A percentile compares a stretch with the other conserved stretches of the same genome.
Conservation (phyloP, 2,329 filamentous ascomycete genomes). For the Aureobasidium sp. region DNA sequence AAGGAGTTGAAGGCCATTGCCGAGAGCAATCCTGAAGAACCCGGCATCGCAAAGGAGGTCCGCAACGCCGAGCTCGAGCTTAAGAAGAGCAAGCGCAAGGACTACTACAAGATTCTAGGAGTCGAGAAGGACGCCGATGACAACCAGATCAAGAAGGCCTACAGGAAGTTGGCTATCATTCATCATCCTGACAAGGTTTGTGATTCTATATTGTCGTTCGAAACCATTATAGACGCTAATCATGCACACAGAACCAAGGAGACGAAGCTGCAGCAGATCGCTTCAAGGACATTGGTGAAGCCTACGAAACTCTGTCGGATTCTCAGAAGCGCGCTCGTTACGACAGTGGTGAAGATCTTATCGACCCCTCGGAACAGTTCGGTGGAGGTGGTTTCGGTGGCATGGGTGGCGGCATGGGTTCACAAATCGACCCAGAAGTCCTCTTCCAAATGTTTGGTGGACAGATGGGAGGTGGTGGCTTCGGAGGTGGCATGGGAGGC, state of each 20-base stretch:
- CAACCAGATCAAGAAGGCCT: conserved; percentile 88
- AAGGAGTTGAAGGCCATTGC: conserved; percentile 81
- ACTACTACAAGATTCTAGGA: conserved; percentile 97
- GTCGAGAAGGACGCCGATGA: conserved; percentile 80
- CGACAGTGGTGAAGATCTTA: conserved; percentile 85
- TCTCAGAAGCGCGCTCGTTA: conserved; percentile 87
- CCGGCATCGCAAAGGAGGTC: conserved; percentile 73
- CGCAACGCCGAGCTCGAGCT: conserved; percentile 87
- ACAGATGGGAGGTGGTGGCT: conserved; percentile 11
- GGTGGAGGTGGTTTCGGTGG: conserved; percentile 51
- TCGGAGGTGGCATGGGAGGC: conserved; percentile 6
- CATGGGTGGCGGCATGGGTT: conserved; percentile 39
- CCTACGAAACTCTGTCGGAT: conserved; percentile 92
- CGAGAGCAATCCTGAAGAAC: conserved; percentile 76
- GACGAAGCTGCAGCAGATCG: conserved; percentile 76
- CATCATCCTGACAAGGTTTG: conserved; percentile 81
- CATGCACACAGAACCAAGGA: conserved; percentile 59
- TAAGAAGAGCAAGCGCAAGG: conserved; percentile 95
- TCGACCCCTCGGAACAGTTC: conserved; percentile 78
- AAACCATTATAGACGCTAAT: neutral
- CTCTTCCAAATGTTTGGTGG: conserved; percentile 68
- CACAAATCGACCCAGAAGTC: conserved; percentile 65
- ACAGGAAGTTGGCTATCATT: conserved; percentile 86
- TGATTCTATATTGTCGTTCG: neutral
- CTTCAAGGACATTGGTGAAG: conserved; percentile 97